These are phyloP conservation scores for Colletotrichum graminicola DNA, from an alignment of 2,329 filamentous ascomycete species.

Conservation along the genomic window DNA sequence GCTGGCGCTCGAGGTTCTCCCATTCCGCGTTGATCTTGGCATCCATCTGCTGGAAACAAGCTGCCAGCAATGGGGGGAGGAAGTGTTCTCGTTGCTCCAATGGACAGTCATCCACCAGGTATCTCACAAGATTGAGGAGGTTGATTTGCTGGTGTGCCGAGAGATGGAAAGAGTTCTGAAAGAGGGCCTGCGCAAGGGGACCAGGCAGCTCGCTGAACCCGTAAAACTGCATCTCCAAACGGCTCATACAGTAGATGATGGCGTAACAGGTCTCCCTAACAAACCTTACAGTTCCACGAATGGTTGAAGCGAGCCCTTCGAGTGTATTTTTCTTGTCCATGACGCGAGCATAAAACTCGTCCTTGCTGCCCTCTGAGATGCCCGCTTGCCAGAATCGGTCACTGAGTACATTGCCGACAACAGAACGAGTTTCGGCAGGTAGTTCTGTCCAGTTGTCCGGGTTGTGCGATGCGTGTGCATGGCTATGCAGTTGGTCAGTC, in stretches of 20 bases:
- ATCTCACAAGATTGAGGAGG: conserved; percentile 88
- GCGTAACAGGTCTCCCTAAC: conserved; percentile 95
- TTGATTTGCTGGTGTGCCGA: conserved; percentile 95
- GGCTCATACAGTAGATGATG: conserved; percentile 92
- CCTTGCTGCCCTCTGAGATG: conserved; percentile 94
- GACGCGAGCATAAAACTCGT: conserved; percentile 95
- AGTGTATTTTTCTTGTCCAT: conserved; percentile 89
- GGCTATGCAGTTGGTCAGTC: conserved; percentile 58
- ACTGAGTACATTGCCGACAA: conserved; percentile 86
- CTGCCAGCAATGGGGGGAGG: conserved; percentile 83
- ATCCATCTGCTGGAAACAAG: conserved; percentile 88
- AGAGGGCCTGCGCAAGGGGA: conserved; percentile 86
- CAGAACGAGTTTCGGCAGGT: conserved; percentile 78
- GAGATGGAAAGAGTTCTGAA: conserved; percentile 83
- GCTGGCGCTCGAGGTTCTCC: conserved; percentile 77
- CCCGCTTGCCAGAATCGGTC: conserved; percentile 99
- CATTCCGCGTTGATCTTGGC: conserved; percentile 89
- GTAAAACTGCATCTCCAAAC: conserved; percentile 89
- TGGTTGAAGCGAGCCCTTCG: conserved; percentile 93
- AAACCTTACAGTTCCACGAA: conserved; percentile 88
- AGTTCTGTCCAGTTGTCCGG: conserved; percentile 84
- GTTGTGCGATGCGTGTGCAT: conserved; percentile 93
- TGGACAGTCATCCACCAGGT: conserved; percentile 93
- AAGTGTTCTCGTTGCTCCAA: conserved; percentile 82
- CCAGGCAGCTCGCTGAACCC: conserved; percentile 86